Percentiles rank a stretch among this genome's conserved stretches.
phyloP scores from a whole-genome alignment of 768 basidiomycete genomes.

The Candolleomyces efflorescens region DNA sequence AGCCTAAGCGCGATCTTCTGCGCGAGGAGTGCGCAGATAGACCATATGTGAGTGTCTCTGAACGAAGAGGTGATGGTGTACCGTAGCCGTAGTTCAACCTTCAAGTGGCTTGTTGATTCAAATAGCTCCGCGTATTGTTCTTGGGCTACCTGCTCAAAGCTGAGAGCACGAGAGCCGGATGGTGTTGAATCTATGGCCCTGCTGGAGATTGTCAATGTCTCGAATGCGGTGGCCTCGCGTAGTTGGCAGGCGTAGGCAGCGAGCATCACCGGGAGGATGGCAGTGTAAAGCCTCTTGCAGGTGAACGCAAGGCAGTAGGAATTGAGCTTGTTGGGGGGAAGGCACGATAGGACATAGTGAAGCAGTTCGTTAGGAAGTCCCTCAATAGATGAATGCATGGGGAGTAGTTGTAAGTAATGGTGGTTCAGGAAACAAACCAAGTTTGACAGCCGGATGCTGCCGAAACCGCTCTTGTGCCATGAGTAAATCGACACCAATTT shows the following conservation, averaged over 20 bases:
- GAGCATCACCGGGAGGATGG: background rate
- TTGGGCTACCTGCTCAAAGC: background rate
- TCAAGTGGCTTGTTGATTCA: no score
- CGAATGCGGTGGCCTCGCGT: background rate
- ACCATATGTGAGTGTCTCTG: no score
- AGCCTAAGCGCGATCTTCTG: no score
- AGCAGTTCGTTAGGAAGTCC: background rate
- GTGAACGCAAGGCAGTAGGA: background rate
- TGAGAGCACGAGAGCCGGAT: background rate
- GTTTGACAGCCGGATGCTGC: no score
- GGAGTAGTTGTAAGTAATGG: background rate
- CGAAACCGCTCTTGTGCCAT: no score
- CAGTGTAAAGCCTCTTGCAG: background rate
- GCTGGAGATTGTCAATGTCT: no score
- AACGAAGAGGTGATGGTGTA: no score
- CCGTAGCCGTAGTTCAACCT: no score
- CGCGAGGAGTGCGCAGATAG: no score
- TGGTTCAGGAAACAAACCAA: no score
- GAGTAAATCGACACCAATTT: no score
- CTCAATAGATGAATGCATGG: background rate
- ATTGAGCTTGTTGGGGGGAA: background rate
- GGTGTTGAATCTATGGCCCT: background rate
- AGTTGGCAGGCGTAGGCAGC: background rate
- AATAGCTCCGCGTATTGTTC: no score
- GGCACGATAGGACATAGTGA: background rate